Percentiles rank a stretch among this genome's conserved stretches.
Evolutionary conservation across 768 basidiomycete species (phyloP).

Genomic region (Tricholoma sp.): DNA sequence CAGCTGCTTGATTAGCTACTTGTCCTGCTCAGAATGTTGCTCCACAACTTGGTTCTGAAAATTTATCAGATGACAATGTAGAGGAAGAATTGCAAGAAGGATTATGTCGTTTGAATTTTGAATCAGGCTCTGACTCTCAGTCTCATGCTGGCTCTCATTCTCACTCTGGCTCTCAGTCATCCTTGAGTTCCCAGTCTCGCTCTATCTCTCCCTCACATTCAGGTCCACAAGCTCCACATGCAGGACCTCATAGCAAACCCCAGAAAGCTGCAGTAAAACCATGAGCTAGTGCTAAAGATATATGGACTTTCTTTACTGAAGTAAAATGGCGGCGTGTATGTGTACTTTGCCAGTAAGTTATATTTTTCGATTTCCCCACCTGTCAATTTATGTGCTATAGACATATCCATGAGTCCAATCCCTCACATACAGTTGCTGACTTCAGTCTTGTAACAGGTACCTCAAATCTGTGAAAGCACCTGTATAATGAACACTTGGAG

Average conservation of each 20-base stretch:
- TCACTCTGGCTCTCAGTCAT: neutral
- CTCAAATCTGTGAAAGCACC: slow-evolving; percentile 5
- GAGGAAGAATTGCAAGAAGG: neutral
- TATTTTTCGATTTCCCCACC: too few relatives aligned
- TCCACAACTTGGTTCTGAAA: neutral
- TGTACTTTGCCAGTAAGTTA: too few relatives aligned
- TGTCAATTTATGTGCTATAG: neutral
- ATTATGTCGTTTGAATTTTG: neutral
- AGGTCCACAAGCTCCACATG: neutral
- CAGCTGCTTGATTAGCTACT: neutral
- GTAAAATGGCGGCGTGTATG: neutral
- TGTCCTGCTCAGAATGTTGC: neutral
- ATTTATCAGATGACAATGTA: neutral
- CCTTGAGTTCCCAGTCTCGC: neutral
- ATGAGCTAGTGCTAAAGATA: neutral
- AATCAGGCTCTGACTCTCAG: neutral
- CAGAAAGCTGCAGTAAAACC: neutral
- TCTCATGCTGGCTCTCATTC: neutral
- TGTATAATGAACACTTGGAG: slow-evolving; percentile 10
- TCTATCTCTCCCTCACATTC: neutral
- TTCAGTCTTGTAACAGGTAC: slow-evolving; percentile 8
- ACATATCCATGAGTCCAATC: neutral
- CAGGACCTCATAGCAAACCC: neutral
- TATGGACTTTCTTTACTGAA: neutral
- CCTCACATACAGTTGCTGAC: neutral